Evolutionary conservation across 305 asterid genomes (phyloP), one percentile per base, ranked within the genome.

Genomic region (Withania somnifera): DNA sequence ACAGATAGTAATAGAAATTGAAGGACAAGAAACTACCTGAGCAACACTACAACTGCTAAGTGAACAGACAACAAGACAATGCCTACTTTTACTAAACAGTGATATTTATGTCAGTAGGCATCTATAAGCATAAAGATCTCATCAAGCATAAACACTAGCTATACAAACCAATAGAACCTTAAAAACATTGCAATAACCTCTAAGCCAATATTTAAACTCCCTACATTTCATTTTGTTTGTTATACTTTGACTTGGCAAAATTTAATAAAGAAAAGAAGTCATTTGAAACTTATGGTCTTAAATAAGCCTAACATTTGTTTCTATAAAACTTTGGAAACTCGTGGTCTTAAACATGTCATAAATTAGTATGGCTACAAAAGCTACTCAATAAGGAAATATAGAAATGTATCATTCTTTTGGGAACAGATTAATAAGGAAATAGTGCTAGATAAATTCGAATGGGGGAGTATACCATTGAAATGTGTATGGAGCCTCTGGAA

Each of bases 401-500:
- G 52, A 30, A 36, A 67, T n/a, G 5, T 36, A 3, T 2, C 51
- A 67, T 36, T 66, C 9, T n/a, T 66, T 34, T 34, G 0, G 50
- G 50, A 9, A 67, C 10, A 50, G 52, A 67, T 17, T 36, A 67
- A 67, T 10, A 67, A 67, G 30, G 22, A 67, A 36, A 36, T 3
- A 36, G 52, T 2, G 30, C 1, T 30, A 36, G 13, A 1, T 7
- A 36, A 67, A 67, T 51, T 36, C 28, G 9, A 66, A 36, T 5
- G 10, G 52, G 28, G n/a, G 52, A 67, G 85, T 36, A 64, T 81
- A 81, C 83, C 83, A 50, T 32, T 81, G 67, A 30, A 51, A 20
- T 66, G 53, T 51, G 61, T 81, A 81, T 26, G 67, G 84, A 40
- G 26, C 20, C 81, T 85, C 90, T 0, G 71, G 83, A 53, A 87